Base-by-base conservation (phyloP, 352 stramenopile species). In the Halophytophthora polymorphica region DNA sequence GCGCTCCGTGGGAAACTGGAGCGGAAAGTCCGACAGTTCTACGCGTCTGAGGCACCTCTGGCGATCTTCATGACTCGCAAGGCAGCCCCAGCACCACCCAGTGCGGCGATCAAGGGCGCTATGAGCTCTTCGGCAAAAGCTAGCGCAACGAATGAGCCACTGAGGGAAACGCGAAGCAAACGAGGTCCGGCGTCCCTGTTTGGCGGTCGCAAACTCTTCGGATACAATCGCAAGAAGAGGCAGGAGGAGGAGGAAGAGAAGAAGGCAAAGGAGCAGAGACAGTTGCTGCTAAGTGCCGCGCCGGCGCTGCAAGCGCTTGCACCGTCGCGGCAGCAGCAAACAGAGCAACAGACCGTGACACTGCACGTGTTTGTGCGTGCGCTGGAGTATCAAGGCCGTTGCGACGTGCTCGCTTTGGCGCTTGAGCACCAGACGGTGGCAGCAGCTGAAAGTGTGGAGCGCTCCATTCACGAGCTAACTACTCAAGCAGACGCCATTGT, bases 1-100 rank as follows among this genome's bases (percentile, higher is more conserved):
- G 17, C 45, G 29, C 22, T 84, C 0, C 34, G 29, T 7, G 62
- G 51, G 1, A 64, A 69, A 18, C 42, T 83, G 6, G 62, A 70
- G 17, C 44, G 65, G 2, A 81, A 74, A 19, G 29, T 74, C 0
- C 21, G 50, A 3, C 55, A 75, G 39, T 86, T 88, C 15, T 36
- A 67, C 33, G 37, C 36, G 2, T 63, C 56, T 0, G 43, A 52
- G 14, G 45, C 41, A 4, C 47, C 51, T 34, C 12, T 73, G 7
- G 39, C 56, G 10, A 59, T 73, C 11, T 66, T 67, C 22, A 67
- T 70, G 56, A 73, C 60, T 2, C 64, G 53, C 29, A 61, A 63
- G 53, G 31, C 22, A 1, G 19, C 33, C 2, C 34, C 59, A 42
- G 35, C 44, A 21, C 53, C 57, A 21, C 39, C 44, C 15, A 14